Evolutionary conservation across 2,329 filamentous ascomycete genomes (phyloP).

Genomic region (Calonectria naviculata): DNA sequence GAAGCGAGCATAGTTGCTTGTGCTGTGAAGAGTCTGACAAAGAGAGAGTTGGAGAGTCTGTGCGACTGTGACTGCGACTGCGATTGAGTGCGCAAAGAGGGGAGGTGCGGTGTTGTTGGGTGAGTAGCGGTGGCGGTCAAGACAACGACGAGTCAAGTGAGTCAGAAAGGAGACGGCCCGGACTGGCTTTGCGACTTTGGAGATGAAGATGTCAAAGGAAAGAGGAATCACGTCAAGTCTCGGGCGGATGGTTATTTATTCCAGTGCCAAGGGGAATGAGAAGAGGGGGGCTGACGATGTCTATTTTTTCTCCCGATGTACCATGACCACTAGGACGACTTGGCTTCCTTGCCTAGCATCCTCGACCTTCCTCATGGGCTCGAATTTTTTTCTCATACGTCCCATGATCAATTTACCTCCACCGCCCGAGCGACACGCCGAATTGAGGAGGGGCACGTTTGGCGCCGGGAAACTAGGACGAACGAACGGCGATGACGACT

Average conservation of each 20-base stretch:
- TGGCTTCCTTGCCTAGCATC: conserved; percentile 6
- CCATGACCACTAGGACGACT: conserved; percentile 6
- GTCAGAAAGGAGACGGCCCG: neutral
- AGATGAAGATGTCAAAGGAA: neutral
- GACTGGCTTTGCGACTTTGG: neutral
- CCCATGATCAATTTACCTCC: conserved; percentile 24
- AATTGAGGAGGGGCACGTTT: neutral
- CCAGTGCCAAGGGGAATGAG: conserved; percentile 13
- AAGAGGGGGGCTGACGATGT: conserved; percentile 12
- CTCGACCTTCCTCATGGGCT: conserved; percentile 7
- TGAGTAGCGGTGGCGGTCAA: neutral
- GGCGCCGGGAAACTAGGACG: conserved; percentile 11
- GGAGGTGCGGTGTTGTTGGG: neutral
- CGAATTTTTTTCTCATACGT: conserved; percentile 12
- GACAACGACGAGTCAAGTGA: neutral
- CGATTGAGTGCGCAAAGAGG: neutral
- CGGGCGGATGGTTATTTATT: conserved; percentile 13
- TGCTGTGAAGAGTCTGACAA: neutral
- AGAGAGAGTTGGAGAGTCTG: neutral
- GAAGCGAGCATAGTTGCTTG: conserved; percentile 62
- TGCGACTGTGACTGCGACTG: neutral
- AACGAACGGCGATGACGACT: conserved; percentile 1
- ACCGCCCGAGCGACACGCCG: conserved; percentile 18
- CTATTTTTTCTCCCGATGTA: conserved; percentile 4
- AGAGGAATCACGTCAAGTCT: conserved; percentile 10